Evolutionary conservation across 2,329 filamentous ascomycete genomes (phyloP).

Genomic region (Botryotinia calthae): DNA sequence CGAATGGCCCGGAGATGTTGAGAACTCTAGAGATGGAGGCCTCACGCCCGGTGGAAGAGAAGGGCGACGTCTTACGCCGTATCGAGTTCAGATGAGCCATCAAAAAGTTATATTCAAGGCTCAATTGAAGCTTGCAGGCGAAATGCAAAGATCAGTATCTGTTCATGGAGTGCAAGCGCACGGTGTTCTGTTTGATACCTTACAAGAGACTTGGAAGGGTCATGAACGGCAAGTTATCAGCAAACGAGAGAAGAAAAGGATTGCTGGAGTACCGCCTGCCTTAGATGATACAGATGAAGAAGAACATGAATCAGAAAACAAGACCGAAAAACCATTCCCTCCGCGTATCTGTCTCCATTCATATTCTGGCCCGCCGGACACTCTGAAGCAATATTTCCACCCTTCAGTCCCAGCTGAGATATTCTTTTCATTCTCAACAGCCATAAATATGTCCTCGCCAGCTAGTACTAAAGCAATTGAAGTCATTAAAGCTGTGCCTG

Average conservation of each 20-base stretch:
- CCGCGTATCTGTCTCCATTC: constrained; percentile 92
- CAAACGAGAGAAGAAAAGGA: constrained; percentile 54
- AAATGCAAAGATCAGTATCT: constrained; percentile 71
- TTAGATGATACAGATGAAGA: constrained; percentile 41
- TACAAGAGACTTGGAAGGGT: constrained; percentile 67
- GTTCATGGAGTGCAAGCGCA: constrained; percentile 63
- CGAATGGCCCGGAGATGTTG: constrained; percentile 47
- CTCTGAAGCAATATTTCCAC: constrained; percentile 74
- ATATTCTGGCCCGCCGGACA: constrained; percentile 75
- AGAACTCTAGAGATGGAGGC: constrained; percentile 44
- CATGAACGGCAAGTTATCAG: constrained; percentile 62
- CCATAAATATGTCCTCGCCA: constrained; percentile 70
- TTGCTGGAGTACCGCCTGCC: constrained; percentile 41
- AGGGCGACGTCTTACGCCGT: constrained; percentile 63
- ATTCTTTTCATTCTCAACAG: constrained; percentile 84
- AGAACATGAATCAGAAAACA: constrained; percentile 34
- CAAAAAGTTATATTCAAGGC: constrained; percentile 64
- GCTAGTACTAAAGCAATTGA: constrained; percentile 50
- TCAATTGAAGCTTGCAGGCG: constrained; percentile 69
- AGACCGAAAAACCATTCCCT: constrained; percentile 64
- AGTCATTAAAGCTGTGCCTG: constrained; percentile 69
- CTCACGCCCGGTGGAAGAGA: constrained; percentile 70
- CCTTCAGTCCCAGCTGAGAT: constrained; percentile 70
- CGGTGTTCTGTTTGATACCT: constrained; percentile 60
- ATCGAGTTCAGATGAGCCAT: constrained; percentile 66